Conservation (phyloP, 2,329 filamentous ascomycete genomes). For the Alternaria postmessia region DNA sequence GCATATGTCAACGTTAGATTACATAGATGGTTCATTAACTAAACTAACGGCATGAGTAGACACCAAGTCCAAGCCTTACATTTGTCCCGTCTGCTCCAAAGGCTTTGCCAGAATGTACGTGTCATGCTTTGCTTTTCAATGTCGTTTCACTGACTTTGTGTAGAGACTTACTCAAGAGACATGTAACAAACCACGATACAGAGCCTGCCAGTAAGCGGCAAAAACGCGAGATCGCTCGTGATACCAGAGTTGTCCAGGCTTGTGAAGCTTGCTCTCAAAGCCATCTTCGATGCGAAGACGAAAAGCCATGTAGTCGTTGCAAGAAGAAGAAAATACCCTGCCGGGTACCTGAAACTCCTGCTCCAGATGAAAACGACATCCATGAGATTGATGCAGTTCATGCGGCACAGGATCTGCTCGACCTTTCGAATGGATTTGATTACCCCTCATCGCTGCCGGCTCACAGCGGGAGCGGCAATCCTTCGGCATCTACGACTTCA, state of each 20-base stretch:
- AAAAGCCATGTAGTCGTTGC: conserved; percentile 63
- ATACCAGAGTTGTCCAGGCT: conserved; percentile 53
- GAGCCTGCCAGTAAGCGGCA: conserved; percentile 43
- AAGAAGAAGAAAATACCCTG: conserved; percentile 59
- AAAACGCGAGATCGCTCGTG: conserved; percentile 35
- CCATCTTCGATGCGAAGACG: conserved; percentile 63
- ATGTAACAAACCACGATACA: conserved; percentile 56
- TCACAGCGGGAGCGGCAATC: conserved; percentile 9
- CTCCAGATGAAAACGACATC: conserved; percentile 24
- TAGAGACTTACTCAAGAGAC: conserved; percentile 61
- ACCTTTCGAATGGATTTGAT: conserved; percentile 37
- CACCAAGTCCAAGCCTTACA: conserved; percentile 56
- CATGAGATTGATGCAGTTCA: conserved; percentile 37
- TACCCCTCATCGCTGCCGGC: conserved; percentile 22
- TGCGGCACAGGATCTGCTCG: conserved; percentile 43
- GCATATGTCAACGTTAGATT: not conserved
- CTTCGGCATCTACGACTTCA: conserved; percentile 13
- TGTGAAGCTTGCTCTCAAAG: conserved; percentile 62
- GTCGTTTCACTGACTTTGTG: conserved; percentile 8
- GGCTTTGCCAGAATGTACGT: conserved; percentile 56
- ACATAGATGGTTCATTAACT: not conserved
- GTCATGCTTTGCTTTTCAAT: not conserved
- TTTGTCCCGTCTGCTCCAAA: conserved; percentile 57
- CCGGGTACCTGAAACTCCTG: conserved; percentile 30
- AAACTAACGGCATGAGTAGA: conserved; percentile 33